Conservation (phyloP, 768 basidiomycete genomes). For the Astraeus odoratus region DNA sequence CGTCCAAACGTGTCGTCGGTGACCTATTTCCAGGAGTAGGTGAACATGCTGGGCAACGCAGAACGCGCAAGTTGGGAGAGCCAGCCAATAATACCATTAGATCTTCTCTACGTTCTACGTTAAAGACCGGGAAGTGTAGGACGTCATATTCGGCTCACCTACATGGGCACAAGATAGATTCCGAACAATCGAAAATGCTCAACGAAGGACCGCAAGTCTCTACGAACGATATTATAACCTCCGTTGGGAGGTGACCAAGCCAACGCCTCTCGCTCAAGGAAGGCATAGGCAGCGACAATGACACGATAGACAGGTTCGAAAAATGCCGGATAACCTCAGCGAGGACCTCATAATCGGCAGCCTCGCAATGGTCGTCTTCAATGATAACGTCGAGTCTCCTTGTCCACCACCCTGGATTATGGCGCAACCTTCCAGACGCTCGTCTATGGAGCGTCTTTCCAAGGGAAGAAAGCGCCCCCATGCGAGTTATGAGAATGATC, state of each 20-base stretch:
- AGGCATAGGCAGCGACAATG: constrained; percentile 22
- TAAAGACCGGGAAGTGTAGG: not conserved
- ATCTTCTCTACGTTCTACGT: constrained; percentile 18
- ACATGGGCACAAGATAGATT: constrained; percentile 23
- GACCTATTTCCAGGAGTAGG: constrained; percentile 18
- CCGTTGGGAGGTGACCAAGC: constrained; percentile 19
- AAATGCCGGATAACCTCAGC: constrained; percentile 19
- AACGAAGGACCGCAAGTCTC: constrained; percentile 23
- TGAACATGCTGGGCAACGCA: constrained; percentile 23
- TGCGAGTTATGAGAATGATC: constrained; percentile 16
- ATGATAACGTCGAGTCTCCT: constrained; percentile 21
- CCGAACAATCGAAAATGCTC: constrained; percentile 24
- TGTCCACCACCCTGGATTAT: constrained; percentile 20
- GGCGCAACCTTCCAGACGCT: constrained; percentile 2
- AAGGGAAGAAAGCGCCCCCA: constrained; percentile 14
- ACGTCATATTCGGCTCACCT: constrained; percentile 12
- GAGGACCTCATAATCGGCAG: constrained; percentile 17
- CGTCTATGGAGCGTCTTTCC: constrained; percentile 1
- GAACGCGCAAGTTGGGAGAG: constrained; percentile 21
- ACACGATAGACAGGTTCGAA: constrained; percentile 19
- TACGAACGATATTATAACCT: constrained; percentile 14
- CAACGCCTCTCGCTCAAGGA: constrained; percentile 17
- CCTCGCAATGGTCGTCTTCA: constrained; percentile 19
- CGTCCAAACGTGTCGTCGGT: constrained; percentile 11
- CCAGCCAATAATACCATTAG: constrained; percentile 20